Evolutionary conservation across 805 yeast genomes (phyloP).

Genomic region (Candida mattraensis): DNA sequence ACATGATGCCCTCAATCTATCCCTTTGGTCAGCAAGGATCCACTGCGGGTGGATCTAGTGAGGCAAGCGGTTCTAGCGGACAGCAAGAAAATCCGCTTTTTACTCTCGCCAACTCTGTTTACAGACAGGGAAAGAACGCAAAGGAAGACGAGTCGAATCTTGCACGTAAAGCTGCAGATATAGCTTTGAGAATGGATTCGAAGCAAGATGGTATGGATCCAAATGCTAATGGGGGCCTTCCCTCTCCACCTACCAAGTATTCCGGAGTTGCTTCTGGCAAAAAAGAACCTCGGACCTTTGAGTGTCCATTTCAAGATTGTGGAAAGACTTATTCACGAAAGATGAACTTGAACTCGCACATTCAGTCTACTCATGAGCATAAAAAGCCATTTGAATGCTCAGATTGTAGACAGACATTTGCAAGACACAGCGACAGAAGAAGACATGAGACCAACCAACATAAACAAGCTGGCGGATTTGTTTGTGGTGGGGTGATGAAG

Average conservation of each 20-base stretch:
- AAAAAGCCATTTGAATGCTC: conserved; percentile 34
- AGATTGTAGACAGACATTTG: conserved; percentile 31
- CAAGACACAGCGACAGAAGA: conserved; percentile 36
- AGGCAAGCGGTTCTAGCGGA: conserved; percentile 2
- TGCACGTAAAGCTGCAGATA: conserved; percentile 27
- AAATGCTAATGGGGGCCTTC: conserved; percentile 9
- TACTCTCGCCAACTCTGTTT: conserved; percentile 33
- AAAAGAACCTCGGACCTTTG: conserved; percentile 20
- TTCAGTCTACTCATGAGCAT: conserved; percentile 35
- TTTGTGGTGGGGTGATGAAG: conserved; percentile 32
- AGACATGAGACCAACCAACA: conserved; percentile 38
- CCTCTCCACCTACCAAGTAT: conserved; percentile 10
- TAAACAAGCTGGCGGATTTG: conserved; percentile 21
- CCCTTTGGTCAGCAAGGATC: conserved; percentile 19
- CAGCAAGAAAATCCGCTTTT: conserved; percentile 28
- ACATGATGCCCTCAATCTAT: conserved; percentile 17
- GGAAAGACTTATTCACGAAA: conserved; percentile 33
- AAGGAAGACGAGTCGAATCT: conserved; percentile 9
- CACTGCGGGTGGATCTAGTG: conserved; percentile 6
- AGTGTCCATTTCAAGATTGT: conserved; percentile 30
- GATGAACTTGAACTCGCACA: conserved; percentile 35
- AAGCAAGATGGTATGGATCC: conserved; percentile 4
- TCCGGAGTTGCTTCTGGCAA: conserved; percentile 4
- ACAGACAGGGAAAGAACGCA: conserved; percentile 13
- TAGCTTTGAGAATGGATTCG: conserved; percentile 19